A percentile compares a stretch with the other conserved stretches of the same genome.
phyloP scores from a whole-genome alignment of 2,329 filamentous ascomycete genomes.

The Aspergillus alliaceus region DNA sequence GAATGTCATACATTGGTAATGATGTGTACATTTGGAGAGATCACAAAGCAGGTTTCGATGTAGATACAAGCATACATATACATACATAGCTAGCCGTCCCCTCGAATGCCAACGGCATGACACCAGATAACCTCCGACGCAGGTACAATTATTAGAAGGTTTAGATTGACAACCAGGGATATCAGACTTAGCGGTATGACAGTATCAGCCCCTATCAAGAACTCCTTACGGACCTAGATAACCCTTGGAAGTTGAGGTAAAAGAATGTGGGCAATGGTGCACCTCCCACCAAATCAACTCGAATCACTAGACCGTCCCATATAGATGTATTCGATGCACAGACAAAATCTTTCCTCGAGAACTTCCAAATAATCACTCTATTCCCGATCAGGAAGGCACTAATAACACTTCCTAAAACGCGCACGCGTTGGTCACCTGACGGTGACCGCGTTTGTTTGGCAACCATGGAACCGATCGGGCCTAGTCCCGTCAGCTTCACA shows the following conservation, averaged over 20 bases:
- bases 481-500: slow-evolving; percentile 15
- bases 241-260: too few species aligned
- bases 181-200: too few species aligned
- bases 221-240: too few species aligned
- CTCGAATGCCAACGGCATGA: neutral
- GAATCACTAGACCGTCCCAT: too few species aligned
- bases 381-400: neutral
- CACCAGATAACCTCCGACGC: neutral
- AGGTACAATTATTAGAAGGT: neutral
- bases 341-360: too few species aligned
- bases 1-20: neutral
- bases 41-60: neutral
- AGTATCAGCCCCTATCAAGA: too few species aligned
- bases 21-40: neutral
- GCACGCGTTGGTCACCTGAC: slow-evolving; percentile 20
- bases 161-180: neutral
- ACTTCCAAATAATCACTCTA: too few species aligned
- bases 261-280: too few species aligned
- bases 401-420: slow-evolving; percentile 28
- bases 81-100: neutral
- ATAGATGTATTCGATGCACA: too few species aligned
- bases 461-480: slow-evolving; percentile 1
- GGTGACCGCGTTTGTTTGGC: neutral
- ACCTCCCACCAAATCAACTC: too few species aligned
- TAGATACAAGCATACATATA: neutral